phyloP scores from a whole-genome alignment of 2,329 filamentous ascomycete species.

The Beauveria caledonica region DNA sequence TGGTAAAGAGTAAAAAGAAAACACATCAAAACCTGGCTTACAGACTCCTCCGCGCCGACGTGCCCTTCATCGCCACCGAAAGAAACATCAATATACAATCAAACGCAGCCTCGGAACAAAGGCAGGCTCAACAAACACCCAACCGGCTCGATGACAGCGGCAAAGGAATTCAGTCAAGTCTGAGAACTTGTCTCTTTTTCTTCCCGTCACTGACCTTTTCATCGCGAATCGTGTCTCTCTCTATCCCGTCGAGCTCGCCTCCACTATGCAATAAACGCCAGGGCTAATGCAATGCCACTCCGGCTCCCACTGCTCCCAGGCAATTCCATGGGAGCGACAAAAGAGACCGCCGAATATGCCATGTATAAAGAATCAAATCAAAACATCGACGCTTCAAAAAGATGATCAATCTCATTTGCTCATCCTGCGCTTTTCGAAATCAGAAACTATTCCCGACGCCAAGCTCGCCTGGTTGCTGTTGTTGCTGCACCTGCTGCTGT shows the following conservation, averaged over 20 bases:
- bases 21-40: not conserved
- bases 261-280: conserved; percentile 3
- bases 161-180: not conserved
- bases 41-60: not conserved
- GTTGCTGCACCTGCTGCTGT: no score
- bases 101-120: not conserved
- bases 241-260: not conserved
- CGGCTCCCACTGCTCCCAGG: not conserved
- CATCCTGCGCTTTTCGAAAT: conserved; percentile 7
- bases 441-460: conserved; percentile 40
- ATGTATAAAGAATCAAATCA: conserved; percentile 12
- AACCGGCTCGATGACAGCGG: not conserved
- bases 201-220: not conserved
- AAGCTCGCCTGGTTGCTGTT: conserved; percentile 39
- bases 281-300: conserved; percentile 7
- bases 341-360: not conserved
- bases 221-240: not conserved
- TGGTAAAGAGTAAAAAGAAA: not conserved
- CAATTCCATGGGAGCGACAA: not conserved
- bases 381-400: conserved; percentile 11
- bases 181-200: not conserved
- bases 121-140: not conserved
- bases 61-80: not conserved
- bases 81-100: not conserved
- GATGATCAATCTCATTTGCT: not conserved